Base-by-base conservation (phyloP, 768 basidiomycete species). In the Tulasnella sp. region DNA sequence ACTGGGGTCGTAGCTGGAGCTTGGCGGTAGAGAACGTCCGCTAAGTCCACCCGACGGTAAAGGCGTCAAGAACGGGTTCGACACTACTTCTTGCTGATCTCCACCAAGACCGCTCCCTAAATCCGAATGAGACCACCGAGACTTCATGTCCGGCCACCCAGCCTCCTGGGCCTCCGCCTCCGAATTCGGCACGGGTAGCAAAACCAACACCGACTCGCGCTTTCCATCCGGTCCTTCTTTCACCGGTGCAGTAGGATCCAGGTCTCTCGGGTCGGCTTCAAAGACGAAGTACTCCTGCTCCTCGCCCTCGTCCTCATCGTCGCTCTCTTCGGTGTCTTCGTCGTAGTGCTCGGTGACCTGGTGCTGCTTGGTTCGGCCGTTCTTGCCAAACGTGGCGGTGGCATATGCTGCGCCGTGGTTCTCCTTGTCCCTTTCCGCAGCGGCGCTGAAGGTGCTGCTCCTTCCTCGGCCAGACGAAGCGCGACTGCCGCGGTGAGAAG, bases 201-300 rank as follows among this genome's bases (percentile, higher is more conserved):
- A 56, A n/a, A 75, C 44, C 75, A 75, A 48, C 44, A 75, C 75
- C 75, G 75, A 75, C 27, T 75, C 52, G 16, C 75, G 75, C 44
- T 74, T 48, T 14, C 75, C 75, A 48, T 56, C 75, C 14, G 44
- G 34, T 21, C 52, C 75, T 48, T 44, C 44, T 18, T 75, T 56
- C 24, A 56, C 52, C 24, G 52, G 39, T n/a, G 44, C 34, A 19
- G 75, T 48, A 1, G 75, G 34, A 34, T 68, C 62, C 62, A 68
- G 14, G 27, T 68, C 62, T 27, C 62, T 68, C 31, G 62, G 62
- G 62, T 68, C 62, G 10, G 75, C 75, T 36, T 75, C 75, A 42
- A 44, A 75, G 40, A 75, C 75, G 44, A 52, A 75, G 19, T 75
- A 75, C 34, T 75, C 52, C 52, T 75, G 75, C 44, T 44, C 52